These are phyloP conservation scores for Nigrograna mackinnonii DNA, from an alignment of 2,329 filamentous ascomycete species.

Conservation along the genomic window DNA sequence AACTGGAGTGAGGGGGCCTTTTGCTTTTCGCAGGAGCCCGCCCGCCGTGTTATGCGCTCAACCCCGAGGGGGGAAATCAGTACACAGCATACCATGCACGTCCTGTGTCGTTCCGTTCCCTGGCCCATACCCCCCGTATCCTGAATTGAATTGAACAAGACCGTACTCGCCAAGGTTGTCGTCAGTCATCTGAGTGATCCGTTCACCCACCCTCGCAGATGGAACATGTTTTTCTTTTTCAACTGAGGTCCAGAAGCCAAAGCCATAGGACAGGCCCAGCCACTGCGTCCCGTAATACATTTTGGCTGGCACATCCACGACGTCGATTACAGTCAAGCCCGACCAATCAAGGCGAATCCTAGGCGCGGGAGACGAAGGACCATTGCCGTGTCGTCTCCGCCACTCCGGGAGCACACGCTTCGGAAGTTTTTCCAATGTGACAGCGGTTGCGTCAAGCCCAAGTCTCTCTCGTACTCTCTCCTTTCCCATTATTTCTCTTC, in stretches of 20 bases:
- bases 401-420: constrained; percentile 11
- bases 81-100: too few relatives aligned
- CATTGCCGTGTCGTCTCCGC: constrained; percentile 20
- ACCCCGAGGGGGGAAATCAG: too few relatives aligned
- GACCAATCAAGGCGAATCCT: constrained; percentile 18
- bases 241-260: not conserved
- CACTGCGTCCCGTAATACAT: too few relatives aligned
- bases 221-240: not conserved
- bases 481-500: too few relatives aligned
- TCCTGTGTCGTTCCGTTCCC: too few relatives aligned
- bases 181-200: not conserved
- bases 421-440: constrained; percentile 10
- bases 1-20: too few relatives aligned
- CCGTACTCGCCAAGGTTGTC: not conserved
- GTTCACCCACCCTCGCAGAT: not conserved
- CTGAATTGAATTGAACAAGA: too few relatives aligned
- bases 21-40: too few relatives aligned
- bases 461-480: too few relatives aligned
- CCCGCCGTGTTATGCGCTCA: too few relatives aligned
- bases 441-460: too few relatives aligned
- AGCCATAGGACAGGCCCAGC: not conserved
- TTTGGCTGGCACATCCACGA: not conserved
- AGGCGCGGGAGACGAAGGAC: constrained; percentile 19
- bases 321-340: constrained; percentile 5
- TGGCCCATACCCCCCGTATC: too few relatives aligned